Percentiles rank a stretch among this genome's conserved stretches.
Conservation (phyloP, 192 early-diverging fungal genomes). For the Podila minutissima region DNA sequence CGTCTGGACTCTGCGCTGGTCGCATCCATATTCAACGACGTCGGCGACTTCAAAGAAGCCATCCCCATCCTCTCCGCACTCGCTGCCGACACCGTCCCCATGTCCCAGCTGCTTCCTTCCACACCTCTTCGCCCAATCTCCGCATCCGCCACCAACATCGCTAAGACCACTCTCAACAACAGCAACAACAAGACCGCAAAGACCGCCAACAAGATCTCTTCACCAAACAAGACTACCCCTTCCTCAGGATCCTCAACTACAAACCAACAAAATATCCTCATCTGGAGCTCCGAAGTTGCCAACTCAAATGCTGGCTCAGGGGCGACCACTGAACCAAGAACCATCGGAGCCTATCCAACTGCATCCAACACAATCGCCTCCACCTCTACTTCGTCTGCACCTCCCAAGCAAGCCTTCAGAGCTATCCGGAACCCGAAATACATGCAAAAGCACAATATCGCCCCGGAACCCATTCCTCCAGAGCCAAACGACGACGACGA, state of each 20-base stretch:
- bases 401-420: slow-evolving; percentile 14
- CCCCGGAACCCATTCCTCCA: background rate
- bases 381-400: background rate
- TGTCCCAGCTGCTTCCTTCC: background rate
- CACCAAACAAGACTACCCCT: background rate
- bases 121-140: no score
- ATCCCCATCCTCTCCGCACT: slow-evolving; percentile 33
- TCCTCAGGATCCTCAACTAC: background rate
- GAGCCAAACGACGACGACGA: background rate
- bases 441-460: slow-evolving; percentile 15
- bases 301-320: slow-evolving; percentile 16
- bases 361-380: slow-evolving; percentile 25
- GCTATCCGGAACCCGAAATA: slow-evolving; percentile 28
- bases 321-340: background rate
- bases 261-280: slow-evolving; percentile 28
- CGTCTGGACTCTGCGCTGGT: slow-evolving; percentile 45
- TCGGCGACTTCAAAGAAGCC: slow-evolving; percentile 31
- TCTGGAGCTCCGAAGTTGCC: slow-evolving; percentile 44
- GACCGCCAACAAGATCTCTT: background rate
- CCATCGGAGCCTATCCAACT: slow-evolving; percentile 6
- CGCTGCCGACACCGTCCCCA: slow-evolving; percentile 11
- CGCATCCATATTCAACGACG: slow-evolving; percentile 43
- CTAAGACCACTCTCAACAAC: background rate
- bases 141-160: background rate
- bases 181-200: slow-evolving; percentile 5